Evolutionary conservation across 257 asterid genomes (phyloP), one percentile per base, ranked within the genome.

Genomic region (Mitragyna speciosa): DNA sequence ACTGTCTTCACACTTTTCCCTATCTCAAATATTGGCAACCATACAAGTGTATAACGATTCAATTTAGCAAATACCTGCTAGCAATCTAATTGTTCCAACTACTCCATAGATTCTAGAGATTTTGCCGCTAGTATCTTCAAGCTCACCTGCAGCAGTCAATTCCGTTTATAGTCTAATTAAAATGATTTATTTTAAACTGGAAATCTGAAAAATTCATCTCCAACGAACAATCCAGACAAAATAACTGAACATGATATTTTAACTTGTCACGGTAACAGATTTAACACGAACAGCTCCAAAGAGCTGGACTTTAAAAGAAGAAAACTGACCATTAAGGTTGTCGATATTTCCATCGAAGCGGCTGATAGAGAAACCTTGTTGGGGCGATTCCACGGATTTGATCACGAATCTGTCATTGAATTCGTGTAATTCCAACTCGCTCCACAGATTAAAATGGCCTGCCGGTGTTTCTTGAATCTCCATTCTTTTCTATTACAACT

Each of bases 81-180:
- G 94, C 88, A 96, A 86, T 89, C 94, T 92, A 81, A 96, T 94
- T 77, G 95, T 94, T 85, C 99, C 99, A 76, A 86, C 99, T 39
- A 96, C 90, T 72, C 99, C 99, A 81, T 89, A 91, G 77, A 95
- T 88, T 47, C 88, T 91, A 70, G 96, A 90, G 48, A 87, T 88
- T 85, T 91, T 94, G 72, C 77, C 77, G 56, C 76, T 49, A 78
- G 76, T 71, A 81, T 79, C 81, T 80, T 84, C 97, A 75, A 66
- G 89, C 69, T 88, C 93, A 79, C 89, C 98, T 90, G 88, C 48
- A 74, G 85, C 3, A 43, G 77, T 56, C 41, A 78, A 58, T 28
- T 54, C 67, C 39, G 49, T 28, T 41, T 67, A 6, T 47, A 70
- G 30, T 71, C 26, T 12, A 68, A 56, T 74, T 58, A 70, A 74